phyloP scores from a whole-genome alignment of 371 early-diverging fungal species.

The Dipsacomyces acuminosporus region DNA sequence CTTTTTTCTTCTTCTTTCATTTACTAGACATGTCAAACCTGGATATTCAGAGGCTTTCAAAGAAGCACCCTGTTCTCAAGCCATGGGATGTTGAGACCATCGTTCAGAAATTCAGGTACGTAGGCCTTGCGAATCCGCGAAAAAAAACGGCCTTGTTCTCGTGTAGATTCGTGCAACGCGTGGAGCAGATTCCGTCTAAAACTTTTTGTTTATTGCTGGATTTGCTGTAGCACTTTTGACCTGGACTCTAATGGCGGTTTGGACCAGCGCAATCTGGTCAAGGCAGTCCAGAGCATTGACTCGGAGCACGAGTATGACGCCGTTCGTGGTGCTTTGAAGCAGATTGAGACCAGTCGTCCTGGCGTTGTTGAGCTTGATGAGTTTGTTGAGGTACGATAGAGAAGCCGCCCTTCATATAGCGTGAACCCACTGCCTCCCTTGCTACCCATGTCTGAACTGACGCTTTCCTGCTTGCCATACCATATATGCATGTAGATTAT shows the following conservation, averaged over 20 bases:
- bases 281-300: conserved; percentile 67
- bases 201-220: background rate
- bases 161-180: background rate
- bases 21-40: conserved; percentile 11
- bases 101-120: conserved; percentile 42
- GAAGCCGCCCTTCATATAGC: background rate
- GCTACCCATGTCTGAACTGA: too few species aligned
- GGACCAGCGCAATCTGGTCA: conserved; percentile 66
- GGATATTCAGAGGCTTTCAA: conserved; percentile 46
- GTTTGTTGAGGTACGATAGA: conserved; percentile 68
- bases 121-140: conserved; percentile 6
- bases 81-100: conserved; percentile 51
- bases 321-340: conserved; percentile 65
- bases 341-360: conserved; percentile 64
- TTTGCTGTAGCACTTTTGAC: conserved; percentile 56
- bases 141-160: too few species aligned
- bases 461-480: too few species aligned
- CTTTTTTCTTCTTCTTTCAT: too few species aligned
- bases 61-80: conserved; percentile 47
- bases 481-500: conserved; percentile 50
- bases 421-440: background rate
- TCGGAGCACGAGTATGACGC: conserved; percentile 70
- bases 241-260: conserved; percentile 70
- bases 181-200: background rate
- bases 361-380: conserved; percentile 79